Evolutionary conservation across 148 eudicot species (phyloP).

Genomic region (Fagopyrum tataricum): DNA sequence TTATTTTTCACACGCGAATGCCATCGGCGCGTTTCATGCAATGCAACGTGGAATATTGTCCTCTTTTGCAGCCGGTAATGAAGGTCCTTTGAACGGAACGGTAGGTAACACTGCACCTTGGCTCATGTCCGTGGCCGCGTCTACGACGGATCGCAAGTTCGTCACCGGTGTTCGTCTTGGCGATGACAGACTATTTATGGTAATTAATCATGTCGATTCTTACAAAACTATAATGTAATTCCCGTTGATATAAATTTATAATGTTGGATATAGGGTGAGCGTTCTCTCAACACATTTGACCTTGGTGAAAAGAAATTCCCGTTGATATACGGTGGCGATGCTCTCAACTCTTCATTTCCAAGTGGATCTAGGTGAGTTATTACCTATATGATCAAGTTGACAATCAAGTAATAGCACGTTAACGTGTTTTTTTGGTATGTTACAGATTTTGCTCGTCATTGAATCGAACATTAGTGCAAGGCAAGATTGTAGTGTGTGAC

Average conservation of each 20-base stretch:
- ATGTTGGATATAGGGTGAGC: not conserved
- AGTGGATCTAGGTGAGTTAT: not conserved
- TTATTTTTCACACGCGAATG: no score
- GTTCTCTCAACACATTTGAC: not conserved
- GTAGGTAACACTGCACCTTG: slow-evolving; percentile 29
- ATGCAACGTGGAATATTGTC: no score
- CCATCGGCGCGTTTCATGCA: no score
- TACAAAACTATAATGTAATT: no score
- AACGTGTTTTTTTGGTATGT: not conserved
- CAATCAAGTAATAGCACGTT: no score
- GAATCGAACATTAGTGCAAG: slow-evolving; percentile 20
- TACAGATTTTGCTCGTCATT: slow-evolving; percentile 19
- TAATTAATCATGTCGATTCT: not conserved
- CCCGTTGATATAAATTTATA: no score
- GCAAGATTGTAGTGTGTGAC: slow-evolving; percentile 29
- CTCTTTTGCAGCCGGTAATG: no score
- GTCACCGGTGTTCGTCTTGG: slow-evolving; percentile 26
- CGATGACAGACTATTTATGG: slow-evolving; percentile 20
- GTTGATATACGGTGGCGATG: slow-evolving; percentile 8
- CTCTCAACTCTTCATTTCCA: slow-evolving; percentile 7
- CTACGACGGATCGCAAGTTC: slow-evolving; percentile 37
- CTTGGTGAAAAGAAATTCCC: not conserved
- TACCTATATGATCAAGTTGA: no score
- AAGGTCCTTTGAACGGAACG: no score
- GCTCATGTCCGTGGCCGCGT: slow-evolving; percentile 43